Percentiles rank a stretch among this genome's conserved stretches.
These are phyloP conservation scores for Sphenostylis stenocarpa DNA, from an alignment of 306 rosid species.

Conservation along the genomic window DNA sequence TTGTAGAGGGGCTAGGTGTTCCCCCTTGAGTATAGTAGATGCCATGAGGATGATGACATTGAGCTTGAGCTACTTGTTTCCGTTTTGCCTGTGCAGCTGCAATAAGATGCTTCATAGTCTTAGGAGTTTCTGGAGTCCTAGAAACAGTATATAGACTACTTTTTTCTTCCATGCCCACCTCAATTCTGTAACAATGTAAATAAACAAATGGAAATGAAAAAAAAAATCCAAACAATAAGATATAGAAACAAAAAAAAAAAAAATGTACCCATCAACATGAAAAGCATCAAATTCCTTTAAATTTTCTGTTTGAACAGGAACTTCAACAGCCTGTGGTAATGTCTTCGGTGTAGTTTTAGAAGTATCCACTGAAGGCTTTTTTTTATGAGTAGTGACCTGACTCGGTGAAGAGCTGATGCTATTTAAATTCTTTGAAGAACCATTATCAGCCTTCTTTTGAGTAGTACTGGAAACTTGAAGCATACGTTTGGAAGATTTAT, in stretches of 20 bases:
- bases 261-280: conserved; percentile 54
- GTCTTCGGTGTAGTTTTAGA: conserved; percentile 49
- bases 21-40: conserved; percentile 50
- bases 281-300: conserved; percentile 45
- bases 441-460: conserved; percentile 52
- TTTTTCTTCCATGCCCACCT: conserved; percentile 52
- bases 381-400: conserved; percentile 49
- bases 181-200: conserved; percentile 41
- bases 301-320: conserved; percentile 44
- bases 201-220: conserved; percentile 6
- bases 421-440: conserved; percentile 47
- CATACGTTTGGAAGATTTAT: conserved; percentile 47
- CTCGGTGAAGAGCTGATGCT: conserved; percentile 47
- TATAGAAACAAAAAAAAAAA: background rate
- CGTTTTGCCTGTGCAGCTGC: conserved; percentile 94
- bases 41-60: conserved; percentile 45
- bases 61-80: conserved; percentile 68
- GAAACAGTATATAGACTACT: conserved; percentile 43
- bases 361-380: conserved; percentile 55
- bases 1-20: conserved; percentile 69
- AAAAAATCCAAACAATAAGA: background rate
- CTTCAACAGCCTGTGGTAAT: conserved; percentile 42
- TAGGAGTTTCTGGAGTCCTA: conserved; percentile 59
- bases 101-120: conserved; percentile 78
- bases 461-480: conserved; percentile 44